Evolutionary conservation across 768 basidiomycete species (phyloP).

Genomic region (Mycena sanguinolenta): DNA sequence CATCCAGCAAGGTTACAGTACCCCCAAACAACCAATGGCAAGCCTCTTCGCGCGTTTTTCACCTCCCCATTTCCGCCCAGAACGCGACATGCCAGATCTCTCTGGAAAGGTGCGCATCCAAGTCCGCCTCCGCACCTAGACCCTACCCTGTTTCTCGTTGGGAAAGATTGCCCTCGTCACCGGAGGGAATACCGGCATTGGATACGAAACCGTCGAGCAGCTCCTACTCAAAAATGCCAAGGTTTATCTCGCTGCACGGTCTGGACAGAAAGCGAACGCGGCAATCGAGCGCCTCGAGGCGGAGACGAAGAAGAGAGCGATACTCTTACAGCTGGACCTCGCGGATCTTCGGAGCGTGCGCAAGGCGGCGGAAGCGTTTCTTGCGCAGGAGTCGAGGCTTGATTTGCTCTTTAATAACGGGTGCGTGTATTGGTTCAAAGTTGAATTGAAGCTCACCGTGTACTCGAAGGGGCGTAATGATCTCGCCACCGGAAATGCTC

Average conservation of each 20-base stretch:
- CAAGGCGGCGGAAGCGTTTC: background rate
- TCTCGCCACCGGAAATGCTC: background rate
- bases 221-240: background rate
- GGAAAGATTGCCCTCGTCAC: background rate
- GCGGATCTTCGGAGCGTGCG: background rate
- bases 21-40: too few relatives aligned
- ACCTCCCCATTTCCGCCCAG: slow-evolving; percentile 3
- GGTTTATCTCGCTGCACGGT: background rate
- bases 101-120: background rate
- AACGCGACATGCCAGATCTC: slow-evolving; percentile 10
- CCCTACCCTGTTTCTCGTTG: too few relatives aligned
- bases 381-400: background rate
- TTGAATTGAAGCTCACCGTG: background rate
- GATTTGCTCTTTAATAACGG: background rate
- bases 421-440: background rate
- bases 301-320: background rate
- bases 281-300: background rate
- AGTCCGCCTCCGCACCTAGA: background rate
- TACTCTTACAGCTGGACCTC: background rate
- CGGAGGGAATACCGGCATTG: background rate
- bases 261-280: background rate
- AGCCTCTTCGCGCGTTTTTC: background rate
- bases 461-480: background rate
- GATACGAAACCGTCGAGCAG: background rate
- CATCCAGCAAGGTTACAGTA: too few relatives aligned